A percentile compares a stretch with the other conserved stretches of the same genome.
Conservation (phyloP, 2,329 filamentous ascomycete species). For the Celoporthe dispersa region DNA sequence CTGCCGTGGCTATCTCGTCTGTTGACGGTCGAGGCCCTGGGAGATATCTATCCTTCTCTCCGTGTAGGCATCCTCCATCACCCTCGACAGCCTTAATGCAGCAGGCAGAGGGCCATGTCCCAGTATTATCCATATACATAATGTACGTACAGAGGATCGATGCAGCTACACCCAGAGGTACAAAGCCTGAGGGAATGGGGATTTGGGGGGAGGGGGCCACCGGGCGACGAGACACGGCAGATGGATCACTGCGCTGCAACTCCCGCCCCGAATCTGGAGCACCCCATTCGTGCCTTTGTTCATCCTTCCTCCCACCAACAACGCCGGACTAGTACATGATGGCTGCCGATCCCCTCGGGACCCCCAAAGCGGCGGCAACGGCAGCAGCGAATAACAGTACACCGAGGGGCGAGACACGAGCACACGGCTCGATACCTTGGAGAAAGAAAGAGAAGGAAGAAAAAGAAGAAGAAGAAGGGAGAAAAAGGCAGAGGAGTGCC, state of each 20-base stretch:
- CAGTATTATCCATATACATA: not conserved
- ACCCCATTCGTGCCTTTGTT: not conserved
- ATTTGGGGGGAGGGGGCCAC: too few species aligned
- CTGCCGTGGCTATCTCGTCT: not conserved
- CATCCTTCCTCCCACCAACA: not conserved
- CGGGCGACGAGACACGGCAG: constrained; percentile 2
- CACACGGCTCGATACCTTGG: not conserved
- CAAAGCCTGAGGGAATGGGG: not conserved
- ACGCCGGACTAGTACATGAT: not conserved
- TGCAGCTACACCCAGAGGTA: not conserved
- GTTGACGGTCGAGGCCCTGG: too few species aligned
- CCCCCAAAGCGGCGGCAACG: not conserved
- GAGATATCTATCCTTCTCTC: too few species aligned
- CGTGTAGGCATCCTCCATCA: not conserved
- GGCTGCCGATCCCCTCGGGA: not conserved
- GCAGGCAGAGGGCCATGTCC: not conserved
- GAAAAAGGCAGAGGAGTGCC: too few species aligned
- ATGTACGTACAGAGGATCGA: not conserved
- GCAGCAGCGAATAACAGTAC: not conserved
- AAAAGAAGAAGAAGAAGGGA: too few species aligned
- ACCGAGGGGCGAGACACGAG: not conserved
- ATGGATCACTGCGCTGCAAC: not conserved
- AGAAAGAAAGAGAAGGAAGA: not conserved
- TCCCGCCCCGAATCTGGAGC: not conserved
- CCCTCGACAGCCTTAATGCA: not conserved